phyloP scores from a whole-genome alignment of 2,329 filamentous ascomycete species.

The Aspergillus cejpii region DNA sequence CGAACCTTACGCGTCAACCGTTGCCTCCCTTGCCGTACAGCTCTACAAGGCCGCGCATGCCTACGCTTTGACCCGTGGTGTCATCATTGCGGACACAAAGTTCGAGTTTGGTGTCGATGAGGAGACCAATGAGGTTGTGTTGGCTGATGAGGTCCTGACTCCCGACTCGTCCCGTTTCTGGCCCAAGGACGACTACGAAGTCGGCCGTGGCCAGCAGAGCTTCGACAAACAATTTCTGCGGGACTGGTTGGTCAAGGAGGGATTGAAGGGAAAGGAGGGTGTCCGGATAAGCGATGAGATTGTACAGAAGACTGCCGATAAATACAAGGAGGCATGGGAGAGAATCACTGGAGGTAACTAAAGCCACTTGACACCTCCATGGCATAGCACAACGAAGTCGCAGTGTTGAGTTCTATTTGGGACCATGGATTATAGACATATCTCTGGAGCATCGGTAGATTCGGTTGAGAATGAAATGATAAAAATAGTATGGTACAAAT shows the following conservation, averaged over 20 bases:
- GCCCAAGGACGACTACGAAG: slow-evolving; percentile 64
- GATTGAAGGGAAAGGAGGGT: slow-evolving; percentile 67
- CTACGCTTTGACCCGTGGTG: slow-evolving; percentile 51
- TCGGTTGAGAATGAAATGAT: slow-evolving; percentile 3
- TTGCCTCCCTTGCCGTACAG: slow-evolving; percentile 58
- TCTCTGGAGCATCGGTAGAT: background rate
- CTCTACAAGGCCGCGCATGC: slow-evolving; percentile 53
- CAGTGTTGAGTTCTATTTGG: too few relatives aligned
- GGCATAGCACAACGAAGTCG: background rate
- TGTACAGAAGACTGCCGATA: slow-evolving; percentile 58
- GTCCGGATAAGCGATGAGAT: slow-evolving; percentile 68
- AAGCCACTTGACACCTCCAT: slow-evolving; percentile 1
- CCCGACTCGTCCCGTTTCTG: slow-evolving; percentile 84
- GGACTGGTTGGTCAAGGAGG: slow-evolving; percentile 69
- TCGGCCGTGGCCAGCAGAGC: slow-evolving; percentile 69
- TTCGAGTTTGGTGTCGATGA: slow-evolving; percentile 68
- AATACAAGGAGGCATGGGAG: slow-evolving; percentile 71
- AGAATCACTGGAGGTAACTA: slow-evolving; percentile 56
- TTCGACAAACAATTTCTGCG: slow-evolving; percentile 84
- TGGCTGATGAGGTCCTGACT: slow-evolving; percentile 80
- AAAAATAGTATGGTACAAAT: background rate
- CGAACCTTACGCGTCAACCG: slow-evolving; percentile 55
- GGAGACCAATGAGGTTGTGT: slow-evolving; percentile 59
- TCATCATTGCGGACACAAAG: slow-evolving; percentile 72
- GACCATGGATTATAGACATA: too few relatives aligned